phyloP scores from a whole-genome alignment of 2,329 filamentous ascomycete species.

The Fusarium lateritium region DNA sequence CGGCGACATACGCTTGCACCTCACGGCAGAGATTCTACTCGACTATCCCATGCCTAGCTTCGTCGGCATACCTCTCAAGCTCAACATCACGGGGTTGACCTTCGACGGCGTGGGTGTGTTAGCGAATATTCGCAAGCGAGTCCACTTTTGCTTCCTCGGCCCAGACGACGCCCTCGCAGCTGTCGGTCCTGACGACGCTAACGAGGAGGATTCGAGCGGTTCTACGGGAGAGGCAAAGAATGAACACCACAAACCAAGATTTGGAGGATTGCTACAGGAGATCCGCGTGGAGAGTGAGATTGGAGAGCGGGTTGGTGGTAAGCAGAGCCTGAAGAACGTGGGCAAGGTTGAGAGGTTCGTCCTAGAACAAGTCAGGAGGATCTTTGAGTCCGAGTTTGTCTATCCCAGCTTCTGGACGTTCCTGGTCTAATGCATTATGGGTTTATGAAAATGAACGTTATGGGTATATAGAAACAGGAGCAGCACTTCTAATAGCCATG shows the following conservation, averaged over 20 bases:
- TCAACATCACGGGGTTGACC: constrained; percentile 94
- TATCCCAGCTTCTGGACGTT: constrained; percentile 99
- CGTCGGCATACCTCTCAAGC: constrained; percentile 92
- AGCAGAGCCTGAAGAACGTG: constrained; percentile 97
- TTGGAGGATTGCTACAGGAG: constrained; percentile 88
- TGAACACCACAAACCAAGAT: constrained; percentile 53
- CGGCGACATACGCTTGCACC: constrained; percentile 86
- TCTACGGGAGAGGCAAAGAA: constrained; percentile 38
- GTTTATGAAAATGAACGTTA: constrained; percentile 15
- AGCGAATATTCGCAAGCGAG: constrained; percentile 88
- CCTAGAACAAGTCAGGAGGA: constrained; percentile 93
- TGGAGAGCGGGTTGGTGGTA: constrained; percentile 89
- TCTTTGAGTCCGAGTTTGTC: constrained; percentile 98
- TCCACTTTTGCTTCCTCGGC: constrained; percentile 95
- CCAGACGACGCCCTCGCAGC: constrained; percentile 89
- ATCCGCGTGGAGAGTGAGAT: constrained; percentile 98
- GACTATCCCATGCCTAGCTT: constrained; percentile 99
- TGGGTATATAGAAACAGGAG: constrained; percentile 45
- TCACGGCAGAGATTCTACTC: constrained; percentile 94
- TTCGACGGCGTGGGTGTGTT: constrained; percentile 96
- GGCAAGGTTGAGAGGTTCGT: constrained; percentile 99
- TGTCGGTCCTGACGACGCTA: constrained; percentile 66
- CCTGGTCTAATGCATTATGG: constrained; percentile 72
- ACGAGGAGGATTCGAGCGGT: constrained; percentile 24
- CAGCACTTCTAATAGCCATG: constrained; percentile 19